Conservation (phyloP, 495 filamentous ascomycete genomes). For the Chlorociboria aeruginascens region DNA sequence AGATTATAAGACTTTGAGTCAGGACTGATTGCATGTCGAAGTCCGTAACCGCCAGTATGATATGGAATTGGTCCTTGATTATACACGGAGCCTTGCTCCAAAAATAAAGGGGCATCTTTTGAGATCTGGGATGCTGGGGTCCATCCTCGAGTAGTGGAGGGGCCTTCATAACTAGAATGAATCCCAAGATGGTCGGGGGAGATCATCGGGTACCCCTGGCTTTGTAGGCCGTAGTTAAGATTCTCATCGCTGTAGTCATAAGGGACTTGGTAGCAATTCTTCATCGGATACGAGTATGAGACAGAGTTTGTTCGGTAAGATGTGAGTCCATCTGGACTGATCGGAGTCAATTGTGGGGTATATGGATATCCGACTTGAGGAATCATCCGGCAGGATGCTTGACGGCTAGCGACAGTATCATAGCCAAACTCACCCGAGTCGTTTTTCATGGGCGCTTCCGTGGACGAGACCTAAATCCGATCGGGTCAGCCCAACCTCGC, state of each 20-base stretch:
- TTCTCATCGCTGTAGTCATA: constrained; percentile 25
- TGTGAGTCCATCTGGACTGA: constrained; percentile 22
- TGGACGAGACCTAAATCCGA: constrained; percentile 32
- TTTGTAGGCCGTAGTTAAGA: constrained; percentile 28
- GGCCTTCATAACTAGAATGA: constrained; percentile 18
- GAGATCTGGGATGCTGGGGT: constrained; percentile 18
- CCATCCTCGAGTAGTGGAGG: constrained; percentile 23
- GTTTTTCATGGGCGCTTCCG: constrained; percentile 30
- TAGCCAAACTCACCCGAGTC: constrained; percentile 28
- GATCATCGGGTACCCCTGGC: constrained; percentile 21
- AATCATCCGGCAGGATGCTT: constrained; percentile 23
- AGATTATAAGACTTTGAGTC: constrained; percentile 2
- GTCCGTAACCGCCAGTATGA: constrained; percentile 14
- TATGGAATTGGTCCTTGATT: constrained; percentile 9
- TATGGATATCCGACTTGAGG: constrained; percentile 16
- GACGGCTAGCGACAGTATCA: constrained; percentile 22
- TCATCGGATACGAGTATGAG: constrained; percentile 25
- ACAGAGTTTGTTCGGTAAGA: constrained; percentile 21
- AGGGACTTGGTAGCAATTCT: constrained; percentile 13
- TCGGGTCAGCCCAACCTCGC: neutral
- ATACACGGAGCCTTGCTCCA: constrained; percentile 12
- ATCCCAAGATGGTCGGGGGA: constrained; percentile 20
- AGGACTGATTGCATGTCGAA: constrained; percentile 17
- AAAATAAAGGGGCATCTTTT: constrained; percentile 2
- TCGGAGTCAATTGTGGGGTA: constrained; percentile 20